Evolutionary conservation across 192 early-diverging fungal species (phyloP).

Genomic region (Coemansia sp.): DNA sequence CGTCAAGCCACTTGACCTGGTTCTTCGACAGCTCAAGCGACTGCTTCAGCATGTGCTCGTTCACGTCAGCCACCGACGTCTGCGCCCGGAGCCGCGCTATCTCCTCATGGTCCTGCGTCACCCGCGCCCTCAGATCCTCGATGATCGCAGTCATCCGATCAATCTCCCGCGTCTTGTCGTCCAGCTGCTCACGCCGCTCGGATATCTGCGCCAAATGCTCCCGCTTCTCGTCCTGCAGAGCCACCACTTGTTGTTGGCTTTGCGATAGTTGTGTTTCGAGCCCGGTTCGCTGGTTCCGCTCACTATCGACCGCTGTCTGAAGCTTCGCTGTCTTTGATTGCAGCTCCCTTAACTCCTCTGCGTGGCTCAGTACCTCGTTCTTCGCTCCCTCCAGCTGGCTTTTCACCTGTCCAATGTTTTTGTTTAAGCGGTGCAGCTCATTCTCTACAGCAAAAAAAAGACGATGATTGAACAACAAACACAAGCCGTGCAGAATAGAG

Average conservation of each 20-base stretch:
- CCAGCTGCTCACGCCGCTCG: constrained; percentile 44
- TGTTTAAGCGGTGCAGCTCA: constrained; percentile 46
- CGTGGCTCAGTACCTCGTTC: constrained; percentile 8
- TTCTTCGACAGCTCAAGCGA: constrained; percentile 60
- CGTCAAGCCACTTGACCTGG: constrained; percentile 66
- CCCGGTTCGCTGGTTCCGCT: constrained; percentile 9
- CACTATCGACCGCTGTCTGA: not conserved
- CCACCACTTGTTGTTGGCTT: constrained; percentile 15
- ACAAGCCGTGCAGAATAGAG: not conserved
- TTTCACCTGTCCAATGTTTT: constrained; percentile 35
- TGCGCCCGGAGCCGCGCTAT: constrained; percentile 38
- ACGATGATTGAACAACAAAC: not conserved
- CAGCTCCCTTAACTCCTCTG: constrained; percentile 18
- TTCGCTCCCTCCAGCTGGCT: constrained; percentile 28
- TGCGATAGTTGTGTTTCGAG: constrained; percentile 10
- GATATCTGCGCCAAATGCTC: constrained; percentile 33
- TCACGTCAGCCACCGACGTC: constrained; percentile 38
- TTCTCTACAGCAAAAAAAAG: constrained; percentile 21
- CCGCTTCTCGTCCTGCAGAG: constrained; percentile 43
- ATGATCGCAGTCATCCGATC: constrained; percentile 22
- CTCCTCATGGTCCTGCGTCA: constrained; percentile 32
- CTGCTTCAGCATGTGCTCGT: constrained; percentile 58
- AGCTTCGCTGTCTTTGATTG: constrained; percentile 13
- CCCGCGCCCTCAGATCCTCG: constrained; percentile 28
- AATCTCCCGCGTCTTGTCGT: constrained; percentile 22